Conservation (phyloP, 345 rosid genomes). For the Populus simonii region DNA sequence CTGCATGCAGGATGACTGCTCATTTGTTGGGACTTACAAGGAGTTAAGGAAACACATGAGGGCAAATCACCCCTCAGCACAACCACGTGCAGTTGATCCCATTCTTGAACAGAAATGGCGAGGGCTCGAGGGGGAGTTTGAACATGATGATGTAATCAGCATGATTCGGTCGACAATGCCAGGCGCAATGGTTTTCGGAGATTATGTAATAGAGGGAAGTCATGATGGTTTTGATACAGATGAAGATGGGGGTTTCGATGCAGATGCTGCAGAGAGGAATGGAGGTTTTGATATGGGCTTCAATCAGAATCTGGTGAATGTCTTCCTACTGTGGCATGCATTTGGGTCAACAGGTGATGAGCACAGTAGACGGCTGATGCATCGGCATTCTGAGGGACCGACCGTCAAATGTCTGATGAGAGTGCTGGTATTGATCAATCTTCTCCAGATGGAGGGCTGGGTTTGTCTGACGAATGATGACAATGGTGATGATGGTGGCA, state of each 20-base stretch:
- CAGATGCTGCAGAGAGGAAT: constrained; percentile 33
- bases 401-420: constrained; percentile 29
- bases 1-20: constrained; percentile 92
- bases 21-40: constrained; percentile 67
- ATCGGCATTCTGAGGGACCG: constrained; percentile 37
- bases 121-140: constrained; percentile 71
- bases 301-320: constrained; percentile 58
- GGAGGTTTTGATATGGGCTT: constrained; percentile 49
- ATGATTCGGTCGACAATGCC: constrained; percentile 84
- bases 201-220: constrained; percentile 73
- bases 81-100: constrained; percentile 82
- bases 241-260: constrained; percentile 36
- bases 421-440: constrained; percentile 26
- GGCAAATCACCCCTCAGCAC: constrained; percentile 67
- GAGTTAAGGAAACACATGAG: constrained; percentile 94
- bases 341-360: constrained; percentile 61
- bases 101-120: constrained; percentile 80
- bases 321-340: constrained; percentile 69
- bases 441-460: constrained; percentile 32
- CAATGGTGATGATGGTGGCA: constrained; percentile 29
- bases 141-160: constrained; percentile 69
- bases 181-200: constrained; percentile 81
- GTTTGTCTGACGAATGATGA: constrained; percentile 38
- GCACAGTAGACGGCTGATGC: constrained; percentile 42
- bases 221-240: constrained; percentile 46